Percentiles rank a stretch among this genome's conserved stretches.
Conservation (phyloP, 306 rosid genomes). For the Sophora flavescens region DNA sequence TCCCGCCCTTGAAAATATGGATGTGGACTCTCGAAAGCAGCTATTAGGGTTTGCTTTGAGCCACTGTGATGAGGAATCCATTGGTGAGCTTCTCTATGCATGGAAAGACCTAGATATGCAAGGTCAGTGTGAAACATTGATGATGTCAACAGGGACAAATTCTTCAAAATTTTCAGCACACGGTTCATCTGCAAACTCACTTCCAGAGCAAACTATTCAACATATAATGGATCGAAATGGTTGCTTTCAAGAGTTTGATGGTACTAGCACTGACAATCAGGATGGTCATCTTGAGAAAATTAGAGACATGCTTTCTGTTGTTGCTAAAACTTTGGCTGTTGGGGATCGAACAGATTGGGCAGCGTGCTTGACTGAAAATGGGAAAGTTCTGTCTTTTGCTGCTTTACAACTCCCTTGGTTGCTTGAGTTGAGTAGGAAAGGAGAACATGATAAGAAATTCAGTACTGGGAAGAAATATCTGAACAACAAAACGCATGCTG, state of each 20-base stretch:
- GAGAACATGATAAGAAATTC: conserved; percentile 56
- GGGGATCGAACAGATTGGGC: conserved; percentile 78
- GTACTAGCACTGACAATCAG: conserved; percentile 58
- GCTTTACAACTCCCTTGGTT: conserved; percentile 89
- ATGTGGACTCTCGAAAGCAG: conserved; percentile 84
- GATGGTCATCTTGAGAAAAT: conserved; percentile 64
- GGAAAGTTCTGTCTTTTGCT: conserved; percentile 82
- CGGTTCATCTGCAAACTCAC: conserved; percentile 64
- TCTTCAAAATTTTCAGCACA: conserved; percentile 62
- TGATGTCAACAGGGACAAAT: conserved; percentile 61
- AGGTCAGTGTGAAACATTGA: conserved; percentile 83
- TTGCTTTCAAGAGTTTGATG: conserved; percentile 52
- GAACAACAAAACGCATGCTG: conserved; percentile 72
- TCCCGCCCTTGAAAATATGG: conserved; percentile 98
- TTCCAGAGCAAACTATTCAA: conserved; percentile 55
- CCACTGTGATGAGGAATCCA: conserved; percentile 94
- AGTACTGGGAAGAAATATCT: conserved; percentile 64
- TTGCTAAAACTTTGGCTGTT: conserved; percentile 73
- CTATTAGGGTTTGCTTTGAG: conserved; percentile 92
- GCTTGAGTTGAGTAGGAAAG: conserved; percentile 75
- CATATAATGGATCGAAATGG: conserved; percentile 57
- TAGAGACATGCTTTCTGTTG: conserved; percentile 58
- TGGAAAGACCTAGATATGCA: conserved; percentile 99
- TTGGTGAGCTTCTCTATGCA: conserved; percentile 86
- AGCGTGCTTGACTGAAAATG: conserved; percentile 77